These are phyloP conservation scores for Claviceps sp. DNA, from an alignment of 2,329 filamentous ascomycete genomes.

Conservation along the genomic window DNA sequence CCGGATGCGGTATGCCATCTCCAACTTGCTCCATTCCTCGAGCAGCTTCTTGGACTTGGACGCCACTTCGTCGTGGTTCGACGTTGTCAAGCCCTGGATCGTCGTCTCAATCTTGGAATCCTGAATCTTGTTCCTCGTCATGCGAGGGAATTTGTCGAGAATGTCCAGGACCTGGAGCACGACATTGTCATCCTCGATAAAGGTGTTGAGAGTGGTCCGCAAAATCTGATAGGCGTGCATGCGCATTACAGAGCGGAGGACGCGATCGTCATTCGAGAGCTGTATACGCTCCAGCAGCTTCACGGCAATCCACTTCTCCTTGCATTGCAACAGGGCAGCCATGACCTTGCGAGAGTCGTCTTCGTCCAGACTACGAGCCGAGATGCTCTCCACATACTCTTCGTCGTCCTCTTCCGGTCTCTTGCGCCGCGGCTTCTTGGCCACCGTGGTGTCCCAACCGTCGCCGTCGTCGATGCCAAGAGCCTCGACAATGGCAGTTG, in stretches of 20 bases:
- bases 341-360: conserved; percentile 85
- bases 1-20: conserved; percentile 85
- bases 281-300: conserved; percentile 86
- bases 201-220: conserved; percentile 72
- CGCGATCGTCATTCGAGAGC: conserved; percentile 70
- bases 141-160: conserved; percentile 71
- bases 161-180: conserved; percentile 83
- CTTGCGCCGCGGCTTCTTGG: conserved; percentile 87
- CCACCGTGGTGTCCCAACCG: conserved; percentile 79
- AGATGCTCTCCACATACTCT: conserved; percentile 84
- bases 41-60: conserved; percentile 58
- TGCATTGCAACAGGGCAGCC: conserved; percentile 92
- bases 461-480: conserved; percentile 89
- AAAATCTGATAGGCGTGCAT: conserved; percentile 97
- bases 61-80: conserved; percentile 62
- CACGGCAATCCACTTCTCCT: conserved; percentile 98
- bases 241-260: conserved; percentile 77
- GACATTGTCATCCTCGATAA: conserved; percentile 80
- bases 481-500: conserved; percentile 80
- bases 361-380: conserved; percentile 66
- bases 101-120: conserved; percentile 88
- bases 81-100: conserved; percentile 53
- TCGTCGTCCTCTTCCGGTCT: conserved; percentile 84
- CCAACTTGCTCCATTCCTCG: conserved; percentile 76
- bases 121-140: conserved; percentile 93